These are phyloP conservation scores for Umbilicus rupestris DNA, from an alignment of 164 flowering plant genomes.

Conservation along the genomic window DNA sequence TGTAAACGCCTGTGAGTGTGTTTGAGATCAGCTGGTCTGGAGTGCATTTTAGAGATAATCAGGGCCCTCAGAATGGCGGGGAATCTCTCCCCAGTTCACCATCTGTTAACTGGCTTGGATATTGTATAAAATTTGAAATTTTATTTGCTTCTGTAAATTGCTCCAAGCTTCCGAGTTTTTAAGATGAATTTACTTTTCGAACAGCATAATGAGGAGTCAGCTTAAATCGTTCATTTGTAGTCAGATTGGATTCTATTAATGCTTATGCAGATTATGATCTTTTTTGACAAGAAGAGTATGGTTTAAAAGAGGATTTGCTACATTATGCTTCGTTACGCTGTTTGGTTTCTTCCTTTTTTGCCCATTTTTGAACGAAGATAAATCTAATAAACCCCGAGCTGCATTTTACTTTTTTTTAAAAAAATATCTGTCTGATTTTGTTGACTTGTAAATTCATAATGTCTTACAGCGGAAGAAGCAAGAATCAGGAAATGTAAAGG, in stretches of 20 bases:
- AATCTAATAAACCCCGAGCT: not conserved
- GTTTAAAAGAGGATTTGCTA: too few species aligned
- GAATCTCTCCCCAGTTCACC: constrained; percentile 43
- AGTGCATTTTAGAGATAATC: constrained; percentile 76
- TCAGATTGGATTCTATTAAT: too few species aligned
- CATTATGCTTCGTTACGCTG: too few species aligned
- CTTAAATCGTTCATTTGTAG: not conserved
- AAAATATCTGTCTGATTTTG: not conserved
- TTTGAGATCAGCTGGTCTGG: constrained; percentile 66
- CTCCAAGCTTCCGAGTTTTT: not conserved
- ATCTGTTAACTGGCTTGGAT: too few species aligned
- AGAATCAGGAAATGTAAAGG: constrained; percentile 10
- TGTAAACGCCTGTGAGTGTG: constrained; percentile 24
- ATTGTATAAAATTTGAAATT: not conserved
- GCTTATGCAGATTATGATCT: too few species aligned
- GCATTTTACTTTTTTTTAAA: not conserved
- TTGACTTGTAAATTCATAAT: not conserved
- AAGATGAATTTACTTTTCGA: not conserved
- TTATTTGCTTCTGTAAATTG: not conserved
- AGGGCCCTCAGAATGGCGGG: constrained; percentile 99
- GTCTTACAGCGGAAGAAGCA: constrained; percentile 6
- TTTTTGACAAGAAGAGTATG: too few species aligned
- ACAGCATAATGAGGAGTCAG: not conserved
- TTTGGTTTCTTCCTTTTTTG: not conserved
- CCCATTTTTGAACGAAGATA: not conserved